A percentile compares a stretch with the other conserved stretches of the same genome.
Evolutionary conservation across 2,329 filamentous ascomycete species (phyloP).

Genomic region (Fusarium veterinarium): DNA sequence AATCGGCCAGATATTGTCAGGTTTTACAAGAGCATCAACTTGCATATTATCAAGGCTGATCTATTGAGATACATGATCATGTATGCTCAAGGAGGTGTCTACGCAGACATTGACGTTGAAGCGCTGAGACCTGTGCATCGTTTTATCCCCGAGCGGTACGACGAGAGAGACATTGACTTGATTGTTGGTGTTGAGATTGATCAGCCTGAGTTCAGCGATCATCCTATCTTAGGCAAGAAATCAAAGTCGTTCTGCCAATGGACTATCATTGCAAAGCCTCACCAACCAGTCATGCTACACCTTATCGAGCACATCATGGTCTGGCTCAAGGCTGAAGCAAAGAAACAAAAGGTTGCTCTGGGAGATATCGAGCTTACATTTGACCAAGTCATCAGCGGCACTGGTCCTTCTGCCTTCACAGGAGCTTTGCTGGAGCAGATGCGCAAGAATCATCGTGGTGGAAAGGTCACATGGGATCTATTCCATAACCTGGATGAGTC

Average conservation of each 20-base stretch:
- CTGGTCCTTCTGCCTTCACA: constrained; percentile 77
- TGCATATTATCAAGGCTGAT: constrained; percentile 74
- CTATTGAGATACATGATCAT: constrained; percentile 77
- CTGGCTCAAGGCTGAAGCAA: constrained; percentile 71
- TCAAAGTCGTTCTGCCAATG: constrained; percentile 79
- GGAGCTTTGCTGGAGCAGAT: constrained; percentile 73
- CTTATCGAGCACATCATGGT: constrained; percentile 75
- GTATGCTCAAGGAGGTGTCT: constrained; percentile 81
- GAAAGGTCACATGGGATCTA: constrained; percentile 66
- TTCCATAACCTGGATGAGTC: constrained; percentile 76
- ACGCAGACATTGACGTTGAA: constrained; percentile 63
- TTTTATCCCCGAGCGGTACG: constrained; percentile 64
- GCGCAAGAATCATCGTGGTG: constrained; percentile 56
- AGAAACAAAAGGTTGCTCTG: constrained; percentile 68
- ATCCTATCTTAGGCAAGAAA: constrained; percentile 75
- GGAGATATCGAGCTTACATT: constrained; percentile 74
- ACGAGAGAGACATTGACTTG: constrained; percentile 74
- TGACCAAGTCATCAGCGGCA: constrained; percentile 78
- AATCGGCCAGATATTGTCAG: constrained; percentile 75
- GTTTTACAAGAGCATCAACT: constrained; percentile 68
- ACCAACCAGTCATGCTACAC: constrained; percentile 73
- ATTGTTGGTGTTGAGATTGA: constrained; percentile 79
- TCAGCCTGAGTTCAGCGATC: constrained; percentile 71
- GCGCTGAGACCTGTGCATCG: constrained; percentile 50
- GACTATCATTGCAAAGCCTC: constrained; percentile 78